Percentiles rank a stretch among this genome's conserved stretches.
These are phyloP conservation scores for Dysphania ambrosioides DNA, from an alignment of 148 eudicot genomes.

Conservation along the genomic window DNA sequence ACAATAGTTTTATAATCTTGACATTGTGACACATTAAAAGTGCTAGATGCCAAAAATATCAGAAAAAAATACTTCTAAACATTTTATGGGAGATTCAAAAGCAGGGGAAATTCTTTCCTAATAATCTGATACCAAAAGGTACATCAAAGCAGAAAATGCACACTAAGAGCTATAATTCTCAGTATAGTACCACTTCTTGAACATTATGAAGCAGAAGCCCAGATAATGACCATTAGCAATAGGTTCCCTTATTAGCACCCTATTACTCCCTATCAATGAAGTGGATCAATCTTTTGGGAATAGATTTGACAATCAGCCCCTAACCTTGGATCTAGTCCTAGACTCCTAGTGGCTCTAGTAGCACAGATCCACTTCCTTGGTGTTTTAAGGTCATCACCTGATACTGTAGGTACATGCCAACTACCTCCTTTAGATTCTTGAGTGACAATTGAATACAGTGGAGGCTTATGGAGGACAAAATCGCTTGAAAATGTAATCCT, in stretches of 20 bases:
- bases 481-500: slow-evolving; percentile 52
- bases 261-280: not conserved
- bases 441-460: slow-evolving; percentile 74
- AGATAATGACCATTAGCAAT: not conserved
- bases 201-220: not conserved
- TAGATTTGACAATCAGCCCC: slow-evolving; percentile 8
- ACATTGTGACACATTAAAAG: not conserved
- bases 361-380: slow-evolving; percentile 85
- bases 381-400: slow-evolving; percentile 68
- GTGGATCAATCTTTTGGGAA: slow-evolving; percentile 11
- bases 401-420: slow-evolving; percentile 86
- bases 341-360: slow-evolving; percentile 34
- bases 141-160: not conserved
- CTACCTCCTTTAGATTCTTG: slow-evolving; percentile 82
- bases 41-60: not conserved
- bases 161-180: not conserved
- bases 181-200: not conserved
- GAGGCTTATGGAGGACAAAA: slow-evolving; percentile 69
- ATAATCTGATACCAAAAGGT: not conserved
- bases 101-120: not conserved
- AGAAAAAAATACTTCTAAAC: not conserved
- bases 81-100: not conserved
- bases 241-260: not conserved
- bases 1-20: not conserved
- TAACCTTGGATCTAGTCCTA: slow-evolving; percentile 4